Conservation (phyloP, 1,139 yeast genomes). For the Hansenula lynferdii region DNA sequence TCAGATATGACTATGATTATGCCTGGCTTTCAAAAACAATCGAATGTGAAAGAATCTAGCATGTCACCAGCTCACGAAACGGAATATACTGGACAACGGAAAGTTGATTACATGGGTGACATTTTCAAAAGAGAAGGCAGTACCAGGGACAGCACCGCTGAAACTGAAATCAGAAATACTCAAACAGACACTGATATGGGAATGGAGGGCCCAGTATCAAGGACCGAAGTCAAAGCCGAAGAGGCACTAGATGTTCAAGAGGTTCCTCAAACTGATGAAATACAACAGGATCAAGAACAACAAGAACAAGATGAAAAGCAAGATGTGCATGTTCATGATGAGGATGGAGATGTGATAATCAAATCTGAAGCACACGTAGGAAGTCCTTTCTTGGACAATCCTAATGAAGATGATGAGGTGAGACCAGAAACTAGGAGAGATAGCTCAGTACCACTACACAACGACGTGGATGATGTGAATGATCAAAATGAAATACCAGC, state of each 20-base stretch:
- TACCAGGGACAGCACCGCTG: conserved; percentile 27
- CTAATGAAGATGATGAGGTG: not conserved
- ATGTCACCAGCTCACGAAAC: too few species aligned
- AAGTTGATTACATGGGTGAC: conserved; percentile 19
- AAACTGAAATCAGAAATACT: conserved; percentile 3
- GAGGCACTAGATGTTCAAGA: not conserved
- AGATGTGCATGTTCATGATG: not conserved
- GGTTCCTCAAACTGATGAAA: not conserved
- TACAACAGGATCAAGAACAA: too few species aligned
- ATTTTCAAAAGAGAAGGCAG: conserved; percentile 10
- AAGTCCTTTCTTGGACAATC: not conserved
- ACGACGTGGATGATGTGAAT: not conserved
- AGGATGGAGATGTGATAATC: not conserved
- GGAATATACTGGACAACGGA: not conserved
- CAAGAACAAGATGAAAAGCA: not conserved
- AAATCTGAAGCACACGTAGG: not conserved
- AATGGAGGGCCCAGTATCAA: too few species aligned
- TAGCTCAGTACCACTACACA: not conserved
- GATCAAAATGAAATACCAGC: not conserved
- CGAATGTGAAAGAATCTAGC: not conserved
- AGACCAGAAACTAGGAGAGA: not conserved
- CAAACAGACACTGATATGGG: not conserved
- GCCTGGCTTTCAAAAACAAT: conserved; percentile 7
- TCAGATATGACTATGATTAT: conserved; percentile 17
- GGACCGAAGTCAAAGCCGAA: not conserved